Conservation (phyloP, 2,329 filamentous ascomycete species). For the Penicillium palitans region DNA sequence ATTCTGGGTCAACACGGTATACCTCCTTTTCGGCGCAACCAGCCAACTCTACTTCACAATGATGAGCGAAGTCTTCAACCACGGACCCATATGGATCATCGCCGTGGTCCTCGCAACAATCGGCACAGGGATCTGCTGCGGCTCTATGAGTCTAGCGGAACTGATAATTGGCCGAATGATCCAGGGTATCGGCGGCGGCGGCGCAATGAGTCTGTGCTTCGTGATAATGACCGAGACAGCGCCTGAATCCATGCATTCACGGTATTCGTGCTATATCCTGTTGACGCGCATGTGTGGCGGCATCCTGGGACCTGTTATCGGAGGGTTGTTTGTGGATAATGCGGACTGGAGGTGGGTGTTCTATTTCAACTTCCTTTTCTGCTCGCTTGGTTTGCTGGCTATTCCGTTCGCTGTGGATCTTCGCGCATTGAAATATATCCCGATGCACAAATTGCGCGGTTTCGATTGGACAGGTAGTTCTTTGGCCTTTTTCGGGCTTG, state of each 20-base stretch:
- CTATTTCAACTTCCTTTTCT: constrained; percentile 37
- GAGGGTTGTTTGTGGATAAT: constrained; percentile 30
- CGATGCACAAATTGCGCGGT: constrained; percentile 24
- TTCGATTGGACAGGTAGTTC: constrained; percentile 48
- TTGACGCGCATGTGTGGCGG: constrained; percentile 35
- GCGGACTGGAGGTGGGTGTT: constrained; percentile 31
- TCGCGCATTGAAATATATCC: constrained; percentile 24
- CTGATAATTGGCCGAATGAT: constrained; percentile 47
- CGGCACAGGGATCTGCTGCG: constrained; percentile 48
- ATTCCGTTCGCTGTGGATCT: constrained; percentile 36
- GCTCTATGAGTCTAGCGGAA: constrained; percentile 38
- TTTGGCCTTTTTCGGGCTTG: constrained; percentile 42
- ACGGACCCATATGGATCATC: constrained; percentile 46
- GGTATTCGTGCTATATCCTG: constrained; percentile 36
- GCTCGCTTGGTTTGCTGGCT: constrained; percentile 29
- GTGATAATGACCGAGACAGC: constrained; percentile 47
- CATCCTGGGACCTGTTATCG: constrained; percentile 30
- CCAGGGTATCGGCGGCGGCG: constrained; percentile 51
- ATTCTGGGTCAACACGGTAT: constrained; percentile 54
- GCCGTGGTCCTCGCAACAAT: constrained; percentile 49
- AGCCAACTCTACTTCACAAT: constrained; percentile 34
- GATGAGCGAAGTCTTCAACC: constrained; percentile 46
- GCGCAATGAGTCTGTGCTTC: constrained; percentile 45
- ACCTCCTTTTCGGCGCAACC: constrained; percentile 42
- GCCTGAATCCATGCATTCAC: constrained; percentile 33